Evolutionary conservation across 1,139 yeast genomes (phyloP).

Genomic region (Kodamaea derodonti): DNA sequence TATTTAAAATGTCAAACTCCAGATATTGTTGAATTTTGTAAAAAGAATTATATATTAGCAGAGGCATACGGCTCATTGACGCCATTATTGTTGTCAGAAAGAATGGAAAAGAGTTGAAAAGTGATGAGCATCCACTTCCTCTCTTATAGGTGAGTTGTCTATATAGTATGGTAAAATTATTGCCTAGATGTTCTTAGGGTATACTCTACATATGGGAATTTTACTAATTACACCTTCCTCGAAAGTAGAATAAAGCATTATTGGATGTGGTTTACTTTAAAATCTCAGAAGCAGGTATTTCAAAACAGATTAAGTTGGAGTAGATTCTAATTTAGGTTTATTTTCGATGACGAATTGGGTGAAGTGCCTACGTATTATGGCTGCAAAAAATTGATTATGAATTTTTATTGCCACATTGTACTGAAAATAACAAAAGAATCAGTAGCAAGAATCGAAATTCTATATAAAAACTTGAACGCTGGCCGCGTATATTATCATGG

Average conservation of each 20-base stretch:
- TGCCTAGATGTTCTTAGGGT: slow-evolving; percentile 62
- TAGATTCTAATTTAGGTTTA: slow-evolving; percentile 20
- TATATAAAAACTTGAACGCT: no score
- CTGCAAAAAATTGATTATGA: no score
- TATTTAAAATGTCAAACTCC: slow-evolving; percentile 36
- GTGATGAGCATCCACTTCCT: slow-evolving; percentile 13
- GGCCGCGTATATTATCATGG: no score
- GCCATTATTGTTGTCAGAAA: slow-evolving; percentile 29
- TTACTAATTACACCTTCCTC: slow-evolving; percentile 72
- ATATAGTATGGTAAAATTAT: slow-evolving; percentile 53
- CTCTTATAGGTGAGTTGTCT: slow-evolving; percentile 33
- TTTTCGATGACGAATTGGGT: slow-evolving; percentile 10
- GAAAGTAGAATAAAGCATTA: slow-evolving; percentile 52
- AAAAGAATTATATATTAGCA: slow-evolving; percentile 27
- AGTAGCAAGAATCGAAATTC: no score
- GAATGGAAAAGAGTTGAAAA: slow-evolving; percentile 12
- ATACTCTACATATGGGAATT: slow-evolving; percentile 61
- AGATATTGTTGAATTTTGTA: slow-evolving; percentile 27
- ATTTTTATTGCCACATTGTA: no score
- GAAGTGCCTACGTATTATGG: no score
- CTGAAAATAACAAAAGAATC: no score
- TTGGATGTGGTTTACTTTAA: slow-evolving; percentile 43
- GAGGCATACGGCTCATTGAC: slow-evolving; percentile 43
- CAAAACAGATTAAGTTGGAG: slow-evolving; percentile 24
- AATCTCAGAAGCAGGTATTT: slow-evolving; percentile 24